These are phyloP conservation scores for Termitomyces sp. DNA, from an alignment of 1,284 basidiomycete species.

Conservation along the genomic window DNA sequence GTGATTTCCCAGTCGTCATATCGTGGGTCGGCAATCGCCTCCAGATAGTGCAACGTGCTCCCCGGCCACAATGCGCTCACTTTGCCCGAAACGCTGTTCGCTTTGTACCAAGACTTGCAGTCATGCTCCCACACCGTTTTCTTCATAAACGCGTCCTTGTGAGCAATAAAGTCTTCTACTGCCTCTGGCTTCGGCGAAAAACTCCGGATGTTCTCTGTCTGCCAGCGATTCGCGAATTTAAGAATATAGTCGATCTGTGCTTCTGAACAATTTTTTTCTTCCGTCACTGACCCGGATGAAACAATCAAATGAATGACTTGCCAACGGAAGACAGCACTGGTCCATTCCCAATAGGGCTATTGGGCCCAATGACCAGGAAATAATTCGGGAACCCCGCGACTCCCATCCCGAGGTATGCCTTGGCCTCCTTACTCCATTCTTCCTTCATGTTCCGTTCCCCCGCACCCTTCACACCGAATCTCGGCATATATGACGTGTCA, in stretches of 20 bases:
- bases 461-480: slow-evolving; percentile 25
- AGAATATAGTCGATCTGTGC: slow-evolving; percentile 28
- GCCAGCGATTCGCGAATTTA: slow-evolving; percentile 27
- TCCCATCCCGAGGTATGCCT: slow-evolving; percentile 25
- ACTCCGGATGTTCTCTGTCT: slow-evolving; percentile 30
- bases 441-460: slow-evolving; percentile 21
- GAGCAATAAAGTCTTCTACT: slow-evolving; percentile 25
- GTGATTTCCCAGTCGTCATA: slow-evolving; percentile 30
- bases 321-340: slow-evolving; percentile 24
- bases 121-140: slow-evolving; percentile 25
- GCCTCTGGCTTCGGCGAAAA: slow-evolving; percentile 27
- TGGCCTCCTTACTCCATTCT: slow-evolving; percentile 25
- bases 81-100: slow-evolving; percentile 20
- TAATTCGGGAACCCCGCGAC: slow-evolving; percentile 28
- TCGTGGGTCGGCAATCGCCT: slow-evolving; percentile 25
- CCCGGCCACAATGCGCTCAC: slow-evolving; percentile 28
- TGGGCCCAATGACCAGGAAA: slow-evolving; percentile 26
- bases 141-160: slow-evolving; percentile 28
- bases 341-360: slow-evolving; percentile 29
- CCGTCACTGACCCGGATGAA: neutral
- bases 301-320: slow-evolving; percentile 8
- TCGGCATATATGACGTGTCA: slow-evolving; percentile 26
- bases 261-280: slow-evolving; percentile 13
- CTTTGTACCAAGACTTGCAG: slow-evolving; percentile 31
- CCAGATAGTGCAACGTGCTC: slow-evolving; percentile 29